These are phyloP conservation scores for Trametes cubensis DNA, from an alignment of 768 basidiomycete genomes.

Conservation along the genomic window DNA sequence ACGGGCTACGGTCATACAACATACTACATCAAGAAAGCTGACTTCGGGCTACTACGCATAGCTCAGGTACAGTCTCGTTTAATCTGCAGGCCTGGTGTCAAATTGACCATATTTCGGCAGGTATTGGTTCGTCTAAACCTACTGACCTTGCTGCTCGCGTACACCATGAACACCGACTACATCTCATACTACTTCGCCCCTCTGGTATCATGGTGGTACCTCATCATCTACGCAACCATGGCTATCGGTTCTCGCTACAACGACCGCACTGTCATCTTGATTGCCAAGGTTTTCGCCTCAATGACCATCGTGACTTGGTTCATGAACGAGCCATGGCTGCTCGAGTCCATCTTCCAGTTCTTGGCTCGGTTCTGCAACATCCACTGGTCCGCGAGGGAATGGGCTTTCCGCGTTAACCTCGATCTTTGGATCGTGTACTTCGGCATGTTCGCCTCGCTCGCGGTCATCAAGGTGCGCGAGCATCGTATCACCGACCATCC, in stretches of 20 bases:
- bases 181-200: constrained; percentile 91
- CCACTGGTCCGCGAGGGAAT: constrained; percentile 84
- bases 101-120: constrained; percentile 36
- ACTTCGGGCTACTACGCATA: constrained; percentile 79
- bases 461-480: constrained; percentile 76
- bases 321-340: constrained; percentile 62
- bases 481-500: constrained; percentile 67
- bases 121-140: constrained; percentile 84
- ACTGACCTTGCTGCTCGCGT: constrained; percentile 78
- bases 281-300: constrained; percentile 71
- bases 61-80: constrained; percentile 51
- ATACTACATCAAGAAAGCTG: constrained; percentile 88
- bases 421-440: constrained; percentile 89
- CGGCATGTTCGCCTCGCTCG: constrained; percentile 80
- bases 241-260: constrained; percentile 71
- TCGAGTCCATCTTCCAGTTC: constrained; percentile 65
- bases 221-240: constrained; percentile 85
- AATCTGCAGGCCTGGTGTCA: constrained; percentile 5
- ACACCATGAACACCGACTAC: constrained; percentile 92
- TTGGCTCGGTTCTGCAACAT: constrained; percentile 71
- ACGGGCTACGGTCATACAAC: constrained; percentile 89
- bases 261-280: constrained; percentile 63
- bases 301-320: constrained; percentile 64
- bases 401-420: constrained; percentile 85
- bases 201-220: constrained; percentile 87